Base-by-base conservation (phyloP, 2,329 filamentous ascomycete species). In the Coleophoma crateriformis region DNA sequence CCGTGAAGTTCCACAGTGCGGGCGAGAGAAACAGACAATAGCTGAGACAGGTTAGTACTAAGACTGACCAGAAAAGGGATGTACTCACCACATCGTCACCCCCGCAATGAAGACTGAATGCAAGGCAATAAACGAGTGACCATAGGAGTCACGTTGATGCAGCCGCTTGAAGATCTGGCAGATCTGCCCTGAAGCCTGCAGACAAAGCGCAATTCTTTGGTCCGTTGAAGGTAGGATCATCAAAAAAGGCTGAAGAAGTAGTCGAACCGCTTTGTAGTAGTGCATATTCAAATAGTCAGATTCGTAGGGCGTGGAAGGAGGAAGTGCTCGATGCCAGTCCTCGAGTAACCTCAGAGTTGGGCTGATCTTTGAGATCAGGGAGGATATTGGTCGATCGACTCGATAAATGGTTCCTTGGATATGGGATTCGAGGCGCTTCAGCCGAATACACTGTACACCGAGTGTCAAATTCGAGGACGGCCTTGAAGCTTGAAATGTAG, bases 381-480 rank as follows among this genome's bases (percentile, higher is more conserved):
- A 62, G 22, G 67, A 63, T 4, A 76, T 62, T 2, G 72, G 67
- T 34, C 69, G 67, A 52, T 78, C 75, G 13, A 72, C 70, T 13
- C 75, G 68, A 54, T 78, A 78, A 34, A 78, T 71, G n/a, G 73
- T 74, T 47, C 73, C 68, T 53, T 77, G 73, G 32, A 77, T 76
- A 15, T 69, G 68, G 2, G 74, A 74, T 54, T 78, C 74, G 37
- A 73, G 64, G 6, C 69, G 67, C 20, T 74, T 72, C 17, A 77
- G 65, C 45, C 69, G 68, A 46, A 75, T 69, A 2, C 76, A 64
- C 19, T 70, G 68, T 8, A 73, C 67, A 7, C 68, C 67, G 8
- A 73, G 67, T 7, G 72, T 71, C 22, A 75, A 61, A 35, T 61
- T 61, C 7, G 48, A 68, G 55, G 38, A 66, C 65, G 49, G 63